Base-by-base conservation (phyloP, 371 early-diverging fungal genomes). In the Encephalitozoon cuniculi region DNA sequence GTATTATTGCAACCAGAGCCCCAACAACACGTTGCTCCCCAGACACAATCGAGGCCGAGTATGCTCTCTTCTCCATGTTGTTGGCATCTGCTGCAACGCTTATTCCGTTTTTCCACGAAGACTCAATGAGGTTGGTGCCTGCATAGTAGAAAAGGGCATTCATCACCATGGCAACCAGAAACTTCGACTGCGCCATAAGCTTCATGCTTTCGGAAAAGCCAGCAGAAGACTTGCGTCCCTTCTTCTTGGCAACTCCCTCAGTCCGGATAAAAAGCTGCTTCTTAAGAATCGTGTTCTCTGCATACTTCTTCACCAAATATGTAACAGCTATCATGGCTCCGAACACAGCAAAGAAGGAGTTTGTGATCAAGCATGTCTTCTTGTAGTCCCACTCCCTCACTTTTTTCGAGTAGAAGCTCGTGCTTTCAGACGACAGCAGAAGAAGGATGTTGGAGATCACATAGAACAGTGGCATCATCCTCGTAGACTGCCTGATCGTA, bases 391-490 rank as follows among this genome's bases (percentile, higher is more conserved):
- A 65, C 7, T 11, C 5, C 6, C 18, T 18, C 23, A 67, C 66
- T 0, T 53, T 18, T 6, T 53, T 28, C 23, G 59, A 43, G 34
- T 64, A 71, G 41, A 8, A 1, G 2, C 64, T 23, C 52, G 67
- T 75, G 11, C 41, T 11, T 4, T 52, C 18, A 23, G 75, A 76
- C 9, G 83, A 83, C 28, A 71, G 44, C 7, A 83, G 64, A 1
- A 83, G 67, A 4, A 72, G 79, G 1, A 83, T 18, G 64, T 83
- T 83, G 1, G 79, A 68, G 4, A 59, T 44, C 0, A 83, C 70
- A 67, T 74, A 79, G 66, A 81, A 83, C 28, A 83, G 59, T 6
- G 83, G 83, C 12, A 74, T 70, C 70, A 83, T 80, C 53, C 83
- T 64, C 2, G 73, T 64, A 0, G 75, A 76, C 52, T 83, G 83